These are phyloP conservation scores for Cordyceps javanica DNA, from an alignment of 2,329 filamentous ascomycete species.

Conservation along the genomic window DNA sequence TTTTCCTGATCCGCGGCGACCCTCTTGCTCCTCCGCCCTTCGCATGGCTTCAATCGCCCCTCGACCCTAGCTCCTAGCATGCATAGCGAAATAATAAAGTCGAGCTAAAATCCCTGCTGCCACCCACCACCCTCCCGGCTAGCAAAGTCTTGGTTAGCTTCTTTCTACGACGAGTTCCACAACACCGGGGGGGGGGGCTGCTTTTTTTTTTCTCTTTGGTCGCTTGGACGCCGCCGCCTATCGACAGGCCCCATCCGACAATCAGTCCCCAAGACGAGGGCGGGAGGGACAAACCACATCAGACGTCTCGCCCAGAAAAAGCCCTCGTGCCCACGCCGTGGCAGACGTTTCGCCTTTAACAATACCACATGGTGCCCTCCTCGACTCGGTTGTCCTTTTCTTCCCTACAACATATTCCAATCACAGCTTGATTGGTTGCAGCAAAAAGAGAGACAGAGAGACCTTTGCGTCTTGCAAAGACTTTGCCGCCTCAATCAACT, in stretches of 20 bases:
- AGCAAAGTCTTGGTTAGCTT: too few relatives aligned
- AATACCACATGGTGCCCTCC: not conserved
- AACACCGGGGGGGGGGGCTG: too few relatives aligned
- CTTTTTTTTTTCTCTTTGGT: too few relatives aligned
- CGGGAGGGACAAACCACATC: not conserved
- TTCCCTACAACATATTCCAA: not conserved
- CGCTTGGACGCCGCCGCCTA: not conserved
- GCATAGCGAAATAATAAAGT: too few relatives aligned
- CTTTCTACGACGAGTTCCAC: too few relatives aligned
- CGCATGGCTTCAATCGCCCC: not conserved
- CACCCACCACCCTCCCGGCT: not conserved
- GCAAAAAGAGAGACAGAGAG: not conserved
- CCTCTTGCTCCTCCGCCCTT: not conserved
- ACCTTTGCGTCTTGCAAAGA: too few relatives aligned
- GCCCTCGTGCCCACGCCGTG: not conserved
- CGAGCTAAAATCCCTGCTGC: not conserved
- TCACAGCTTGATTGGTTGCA: not conserved
- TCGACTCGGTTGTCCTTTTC: not conserved
- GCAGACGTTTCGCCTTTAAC: not conserved
- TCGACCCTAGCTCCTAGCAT: not conserved
- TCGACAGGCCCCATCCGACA: not conserved
- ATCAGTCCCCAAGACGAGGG: not conserved
- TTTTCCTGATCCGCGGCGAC: conserved; percentile 1
- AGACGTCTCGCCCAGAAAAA: not conserved
- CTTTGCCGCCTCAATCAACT: too few relatives aligned